Conservation (phyloP, 805 yeast species). For the Wickerhamomyces pijperi region DNA sequence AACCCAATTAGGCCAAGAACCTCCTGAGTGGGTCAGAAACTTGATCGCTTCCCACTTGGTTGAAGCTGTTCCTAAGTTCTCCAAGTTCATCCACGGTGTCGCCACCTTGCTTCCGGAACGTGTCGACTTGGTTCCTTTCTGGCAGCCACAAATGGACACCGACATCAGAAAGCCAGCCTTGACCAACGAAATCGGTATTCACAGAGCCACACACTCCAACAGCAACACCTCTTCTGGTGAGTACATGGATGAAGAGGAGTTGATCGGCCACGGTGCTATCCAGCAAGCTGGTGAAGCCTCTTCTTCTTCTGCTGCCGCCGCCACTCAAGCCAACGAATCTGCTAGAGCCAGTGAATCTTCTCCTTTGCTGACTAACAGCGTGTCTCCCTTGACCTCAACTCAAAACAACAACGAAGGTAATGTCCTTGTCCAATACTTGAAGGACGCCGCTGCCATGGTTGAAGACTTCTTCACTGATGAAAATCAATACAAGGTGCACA, state of each 20-base stretch:
- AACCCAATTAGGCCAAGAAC: constrained; percentile 97
- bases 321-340: constrained; percentile 4
- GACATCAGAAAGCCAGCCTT: constrained; percentile 83
- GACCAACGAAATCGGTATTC: constrained; percentile 21
- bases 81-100: constrained; percentile 94
- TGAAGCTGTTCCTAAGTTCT: constrained; percentile 96
- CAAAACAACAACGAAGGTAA: background rate
- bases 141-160: constrained; percentile 95
- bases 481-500: constrained; percentile 43
- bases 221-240: constrained; percentile 37
- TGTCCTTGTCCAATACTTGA: constrained; percentile 14
- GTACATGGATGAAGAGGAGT: constrained; percentile 61
- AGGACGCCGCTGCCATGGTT: constrained; percentile 9
- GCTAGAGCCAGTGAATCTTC: constrained; percentile 19
- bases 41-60: constrained; percentile 86
- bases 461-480: constrained; percentile 42
- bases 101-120: constrained; percentile 83
- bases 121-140: constrained; percentile 82
- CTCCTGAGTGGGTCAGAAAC: constrained; percentile 95
- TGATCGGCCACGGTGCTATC: constrained; percentile 33
- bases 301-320: too few species aligned
- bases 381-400: constrained; percentile 1
- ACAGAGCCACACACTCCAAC: constrained; percentile 8
- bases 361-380: constrained; percentile 14
- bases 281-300: constrained; percentile 5